A percentile compares a stretch with the other conserved stretches of the same genome.
Evolutionary conservation across 169 alveolate genomes (phyloP).

Genomic region (Ichthyophthirius multifiliis): DNA sequence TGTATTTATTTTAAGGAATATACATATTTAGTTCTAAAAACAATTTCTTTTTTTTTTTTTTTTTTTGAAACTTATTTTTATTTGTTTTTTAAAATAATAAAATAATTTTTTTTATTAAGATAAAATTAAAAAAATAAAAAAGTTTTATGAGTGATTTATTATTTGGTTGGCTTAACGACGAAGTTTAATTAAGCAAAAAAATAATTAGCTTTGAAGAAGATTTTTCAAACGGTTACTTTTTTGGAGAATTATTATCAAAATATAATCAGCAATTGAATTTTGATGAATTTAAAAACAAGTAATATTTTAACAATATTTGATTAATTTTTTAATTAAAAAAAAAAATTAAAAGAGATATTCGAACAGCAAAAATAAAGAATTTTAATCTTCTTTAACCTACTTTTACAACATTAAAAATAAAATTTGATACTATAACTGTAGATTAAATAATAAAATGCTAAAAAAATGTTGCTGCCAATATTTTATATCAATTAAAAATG

Average conservation of each 20-base stretch:
- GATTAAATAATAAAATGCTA: slow-evolving; percentile 58
- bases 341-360: slow-evolving; percentile 43
- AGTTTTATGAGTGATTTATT: slow-evolving; percentile 77
- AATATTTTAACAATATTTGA: not conserved
- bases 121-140: slow-evolving; percentile 34
- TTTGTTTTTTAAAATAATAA: too few relatives aligned
- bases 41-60: too few relatives aligned
- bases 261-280: slow-evolving; percentile 75
- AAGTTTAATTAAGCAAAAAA: slow-evolving; percentile 76
- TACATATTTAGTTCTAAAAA: too few relatives aligned
- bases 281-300: slow-evolving; percentile 68
- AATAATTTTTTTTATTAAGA: too few relatives aligned
- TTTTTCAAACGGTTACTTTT: slow-evolving; percentile 80
- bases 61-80: too few relatives aligned
- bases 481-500: slow-evolving; percentile 80
- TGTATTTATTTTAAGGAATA: too few relatives aligned
- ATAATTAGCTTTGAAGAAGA: slow-evolving; percentile 79
- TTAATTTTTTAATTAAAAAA: not conserved
- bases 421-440: slow-evolving; percentile 67
- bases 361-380: slow-evolving; percentile 69
- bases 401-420: slow-evolving; percentile 65
- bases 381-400: slow-evolving; percentile 67
- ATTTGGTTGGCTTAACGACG: slow-evolving; percentile 82
- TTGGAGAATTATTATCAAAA: slow-evolving; percentile 82
- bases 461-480: slow-evolving; percentile 70